Conservation (phyloP, 2,329 filamentous ascomycete genomes). For the Venturia carpophila region DNA sequence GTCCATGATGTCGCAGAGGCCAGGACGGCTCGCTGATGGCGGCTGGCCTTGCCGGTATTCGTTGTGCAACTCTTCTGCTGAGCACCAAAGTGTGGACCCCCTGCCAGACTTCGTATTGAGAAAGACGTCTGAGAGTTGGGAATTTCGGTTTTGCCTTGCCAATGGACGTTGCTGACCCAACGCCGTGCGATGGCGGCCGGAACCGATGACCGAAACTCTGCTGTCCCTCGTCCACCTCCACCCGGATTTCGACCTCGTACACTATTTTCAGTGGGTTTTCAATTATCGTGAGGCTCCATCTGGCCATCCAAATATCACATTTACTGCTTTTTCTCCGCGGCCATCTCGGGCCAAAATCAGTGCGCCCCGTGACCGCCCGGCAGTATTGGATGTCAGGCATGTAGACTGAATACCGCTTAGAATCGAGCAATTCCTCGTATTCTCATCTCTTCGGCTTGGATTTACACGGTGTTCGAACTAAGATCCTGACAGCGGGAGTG, state of each 20-base stretch:
- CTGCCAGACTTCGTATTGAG: background rate
- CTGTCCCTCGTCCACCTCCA: background rate
- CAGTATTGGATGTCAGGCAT: too few species aligned
- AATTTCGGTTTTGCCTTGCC: background rate
- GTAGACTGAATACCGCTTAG: too few species aligned
- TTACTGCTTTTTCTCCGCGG: background rate
- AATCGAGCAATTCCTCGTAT: too few species aligned
- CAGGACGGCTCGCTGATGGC: background rate
- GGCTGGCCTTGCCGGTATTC: background rate
- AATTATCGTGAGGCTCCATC: constrained; percentile 4
- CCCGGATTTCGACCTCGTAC: background rate
- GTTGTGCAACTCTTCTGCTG: background rate
- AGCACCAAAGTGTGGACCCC: background rate
- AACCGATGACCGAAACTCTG: background rate
- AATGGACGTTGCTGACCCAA: background rate
- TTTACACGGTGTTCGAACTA: too few species aligned
- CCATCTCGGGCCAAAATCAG: background rate
- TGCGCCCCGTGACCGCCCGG: background rate
- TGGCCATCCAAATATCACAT: background rate
- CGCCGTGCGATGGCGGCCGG: background rate
- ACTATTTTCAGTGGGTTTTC: background rate
- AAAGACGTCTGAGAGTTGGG: background rate
- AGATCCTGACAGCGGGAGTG: too few species aligned
- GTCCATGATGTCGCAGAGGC: background rate
- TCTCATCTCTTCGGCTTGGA: too few species aligned